A percentile compares a stretch with the other conserved stretches of the same genome.
Conservation (phyloP, 805 yeast species). For the Cyberlindnera maritima region DNA sequence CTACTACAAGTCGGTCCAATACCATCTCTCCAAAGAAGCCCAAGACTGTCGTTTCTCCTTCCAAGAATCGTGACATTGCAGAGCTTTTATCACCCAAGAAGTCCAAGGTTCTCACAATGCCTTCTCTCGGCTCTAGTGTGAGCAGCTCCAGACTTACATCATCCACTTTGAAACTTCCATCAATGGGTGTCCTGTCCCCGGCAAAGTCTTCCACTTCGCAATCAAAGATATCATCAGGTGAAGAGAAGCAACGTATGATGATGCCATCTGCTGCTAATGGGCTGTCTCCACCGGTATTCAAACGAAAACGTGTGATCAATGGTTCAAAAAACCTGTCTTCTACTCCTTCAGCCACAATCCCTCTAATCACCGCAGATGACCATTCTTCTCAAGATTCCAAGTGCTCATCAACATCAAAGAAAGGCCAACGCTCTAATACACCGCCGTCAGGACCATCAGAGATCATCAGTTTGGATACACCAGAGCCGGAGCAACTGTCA, state of each 20-base stretch:
- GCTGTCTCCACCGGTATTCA: too few species aligned
- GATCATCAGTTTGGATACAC: background rate
- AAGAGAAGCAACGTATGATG: background rate
- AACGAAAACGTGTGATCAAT: too few species aligned
- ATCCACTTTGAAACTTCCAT: background rate
- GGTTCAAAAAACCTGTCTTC: background rate
- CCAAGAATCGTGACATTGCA: background rate
- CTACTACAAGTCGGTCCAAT: too few species aligned
- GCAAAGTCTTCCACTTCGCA: too few species aligned
- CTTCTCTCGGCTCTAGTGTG: too few species aligned
- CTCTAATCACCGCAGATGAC: too few species aligned
- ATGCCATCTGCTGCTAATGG: background rate
- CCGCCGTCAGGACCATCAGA: too few species aligned
- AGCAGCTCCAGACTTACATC: too few species aligned
- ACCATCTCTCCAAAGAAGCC: background rate
- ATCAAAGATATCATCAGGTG: background rate
- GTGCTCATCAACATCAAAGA: too few species aligned
- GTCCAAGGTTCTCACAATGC: background rate
- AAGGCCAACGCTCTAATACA: too few species aligned
- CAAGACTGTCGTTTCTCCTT: background rate
- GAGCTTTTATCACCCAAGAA: background rate
- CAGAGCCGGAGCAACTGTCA: background rate
- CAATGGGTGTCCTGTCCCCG: background rate
- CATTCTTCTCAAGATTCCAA: too few species aligned
- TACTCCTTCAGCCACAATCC: background rate